Percentiles rank a stretch among this genome's conserved stretches.
These are phyloP conservation scores for Fusarium sp. DNA, from an alignment of 2,329 filamentous ascomycete genomes.

Conservation along the genomic window DNA sequence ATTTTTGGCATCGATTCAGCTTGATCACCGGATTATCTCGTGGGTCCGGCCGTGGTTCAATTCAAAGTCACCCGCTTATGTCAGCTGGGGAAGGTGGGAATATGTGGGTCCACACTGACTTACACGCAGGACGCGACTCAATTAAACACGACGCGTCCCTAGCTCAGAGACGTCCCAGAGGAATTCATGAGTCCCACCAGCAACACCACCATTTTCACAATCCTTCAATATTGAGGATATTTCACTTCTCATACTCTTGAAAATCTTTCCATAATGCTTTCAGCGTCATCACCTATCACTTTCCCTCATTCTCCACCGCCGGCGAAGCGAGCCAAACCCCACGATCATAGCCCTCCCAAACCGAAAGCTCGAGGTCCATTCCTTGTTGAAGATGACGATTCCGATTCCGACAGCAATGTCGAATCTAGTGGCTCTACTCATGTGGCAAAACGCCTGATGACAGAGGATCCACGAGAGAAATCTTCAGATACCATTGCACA, in stretches of 20 bases:
- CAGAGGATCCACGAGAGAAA: conserved; percentile 38
- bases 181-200: conserved; percentile 24
- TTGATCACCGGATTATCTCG: conserved; percentile 44
- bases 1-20: conserved; percentile 43
- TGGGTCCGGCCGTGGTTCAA: conserved; percentile 27
- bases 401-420: conserved; percentile 40
- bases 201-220: conserved; percentile 1
- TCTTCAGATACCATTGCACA: not conserved
- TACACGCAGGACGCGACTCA: conserved; percentile 40
- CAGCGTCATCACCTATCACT: conserved; percentile 66
- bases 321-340: conserved; percentile 50
- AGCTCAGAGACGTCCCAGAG: conserved; percentile 12
- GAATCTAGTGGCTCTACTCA: conserved; percentile 14
- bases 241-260: not conserved
- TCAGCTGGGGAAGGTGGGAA: conserved; percentile 7
- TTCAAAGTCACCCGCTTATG: conserved; percentile 28
- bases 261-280: conserved; percentile 58
- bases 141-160: conserved; percentile 45
- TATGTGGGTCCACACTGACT: conserved; percentile 26
- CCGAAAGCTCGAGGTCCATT: conserved; percentile 51
- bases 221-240: not conserved
- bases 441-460: conserved; percentile 46
- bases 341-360: conserved; percentile 48
- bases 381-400: conserved; percentile 51
- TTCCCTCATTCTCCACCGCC: conserved; percentile 60